Conservation (phyloP, 2,329 filamentous ascomycete genomes). For the Beauveria australis region DNA sequence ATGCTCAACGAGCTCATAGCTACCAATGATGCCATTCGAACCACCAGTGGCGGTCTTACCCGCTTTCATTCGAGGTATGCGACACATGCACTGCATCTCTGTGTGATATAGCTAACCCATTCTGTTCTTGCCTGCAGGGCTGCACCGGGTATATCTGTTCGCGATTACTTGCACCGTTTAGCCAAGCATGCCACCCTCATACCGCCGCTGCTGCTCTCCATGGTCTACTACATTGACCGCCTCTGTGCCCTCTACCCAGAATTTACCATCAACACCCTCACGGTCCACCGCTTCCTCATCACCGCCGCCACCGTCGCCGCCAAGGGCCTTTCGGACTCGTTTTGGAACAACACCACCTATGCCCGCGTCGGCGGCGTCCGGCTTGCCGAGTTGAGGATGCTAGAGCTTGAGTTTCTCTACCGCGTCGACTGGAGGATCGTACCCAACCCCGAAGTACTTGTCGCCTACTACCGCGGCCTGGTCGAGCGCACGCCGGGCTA, state of each 20-base stretch:
- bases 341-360: constrained; percentile 98
- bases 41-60: constrained; percentile 69
- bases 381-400: constrained; percentile 76
- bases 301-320: constrained; percentile 91
- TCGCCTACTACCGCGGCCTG: constrained; percentile 85
- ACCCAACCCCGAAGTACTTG: constrained; percentile 84
- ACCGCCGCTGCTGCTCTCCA: constrained; percentile 88
- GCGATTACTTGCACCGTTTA: constrained; percentile 86
- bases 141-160: constrained; percentile 83
- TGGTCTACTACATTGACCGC: constrained; percentile 98
- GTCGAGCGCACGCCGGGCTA: constrained; percentile 59
- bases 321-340: constrained; percentile 91
- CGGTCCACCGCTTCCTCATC: constrained; percentile 94
- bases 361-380: constrained; percentile 89
- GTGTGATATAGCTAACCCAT: background rate
- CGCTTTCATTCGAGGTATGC: constrained; percentile 85
- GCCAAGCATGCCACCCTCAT: constrained; percentile 91
- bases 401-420: constrained; percentile 90
- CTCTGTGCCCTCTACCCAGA: constrained; percentile 86
- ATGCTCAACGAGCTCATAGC: constrained; percentile 95
- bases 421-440: constrained; percentile 95
- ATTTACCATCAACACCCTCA: constrained; percentile 93
- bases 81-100: no score
- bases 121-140: constrained; percentile 31
- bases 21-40: constrained; percentile 81